phyloP scores from a whole-genome alignment of 148 eudicot genomes.

The Rhododendron molle region DNA sequence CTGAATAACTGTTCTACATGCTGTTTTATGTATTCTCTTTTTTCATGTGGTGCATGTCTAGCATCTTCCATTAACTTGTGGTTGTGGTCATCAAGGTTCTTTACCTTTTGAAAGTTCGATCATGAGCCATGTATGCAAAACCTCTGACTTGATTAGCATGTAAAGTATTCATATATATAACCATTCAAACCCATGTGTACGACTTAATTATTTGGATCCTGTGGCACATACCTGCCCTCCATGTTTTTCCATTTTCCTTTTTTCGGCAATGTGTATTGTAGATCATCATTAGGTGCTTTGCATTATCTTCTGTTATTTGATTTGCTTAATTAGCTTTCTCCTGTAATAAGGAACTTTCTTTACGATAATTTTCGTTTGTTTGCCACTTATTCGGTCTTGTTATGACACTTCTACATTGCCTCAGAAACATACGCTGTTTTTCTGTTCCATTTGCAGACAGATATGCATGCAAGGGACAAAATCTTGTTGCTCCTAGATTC shows the following conservation, averaged over 20 bases:
- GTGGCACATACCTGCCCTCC: background rate
- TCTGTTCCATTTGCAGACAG: conserved; percentile 43
- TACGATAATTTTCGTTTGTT: background rate
- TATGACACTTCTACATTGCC: background rate
- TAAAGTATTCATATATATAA: background rate
- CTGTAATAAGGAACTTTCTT: background rate
- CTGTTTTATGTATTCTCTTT: background rate
- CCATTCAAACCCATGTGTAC: background rate
- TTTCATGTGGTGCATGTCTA: background rate
- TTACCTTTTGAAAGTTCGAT: background rate
- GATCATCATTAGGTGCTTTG: background rate
- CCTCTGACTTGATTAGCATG: background rate
- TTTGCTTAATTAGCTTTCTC: background rate
- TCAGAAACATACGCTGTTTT: background rate
- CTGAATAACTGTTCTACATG: background rate
- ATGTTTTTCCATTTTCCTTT: background rate
- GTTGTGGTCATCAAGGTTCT: background rate
- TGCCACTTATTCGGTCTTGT: background rate
- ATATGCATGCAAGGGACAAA: conserved; percentile 74
- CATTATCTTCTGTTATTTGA: background rate
- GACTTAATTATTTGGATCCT: background rate
- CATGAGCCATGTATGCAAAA: background rate
- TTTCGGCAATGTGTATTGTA: background rate
- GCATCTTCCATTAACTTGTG: background rate
- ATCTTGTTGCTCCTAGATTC: conserved; percentile 69